Evolutionary conservation across 495 filamentous ascomycete genomes (phyloP), one percentile per base, ranked within the genome.

Genomic region (Aspergillus mulundensis): DNA sequence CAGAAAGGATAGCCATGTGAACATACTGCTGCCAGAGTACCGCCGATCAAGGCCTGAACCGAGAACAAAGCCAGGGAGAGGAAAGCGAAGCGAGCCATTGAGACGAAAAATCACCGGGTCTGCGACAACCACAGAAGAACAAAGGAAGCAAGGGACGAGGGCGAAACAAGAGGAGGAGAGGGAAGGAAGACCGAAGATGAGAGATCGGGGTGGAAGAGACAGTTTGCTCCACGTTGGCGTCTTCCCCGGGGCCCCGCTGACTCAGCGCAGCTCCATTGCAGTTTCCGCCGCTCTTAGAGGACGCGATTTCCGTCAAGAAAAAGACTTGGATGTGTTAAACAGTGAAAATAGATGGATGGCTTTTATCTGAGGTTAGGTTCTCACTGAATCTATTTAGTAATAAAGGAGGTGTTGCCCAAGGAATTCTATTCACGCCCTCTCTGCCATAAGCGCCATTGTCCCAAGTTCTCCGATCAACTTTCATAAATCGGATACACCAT

Each of bases 1-100:
- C 18, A 48, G 55, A 46, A 25, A n/a, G n/a, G 55, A 32, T 41
- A 58, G 54, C 47, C 40, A 3, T 16, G 14, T n/a, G 58, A 63
- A 79, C 85, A 70, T 81, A 88, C 86, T 55, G 78, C 78, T 48
- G 82, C 76, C 39, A 80, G 75, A 58, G 81, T 81, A 56, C 82
- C 81, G 60, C 83, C 83, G 58, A 79, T 77, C 56, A 85, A 75
- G 43, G 83, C 81, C 63, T 86, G 85, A 59, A 91, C 80, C 43
- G 86, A 84, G 65, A 90, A 75, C 45, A 91, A 71, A 52, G 83
- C 85, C 55, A 93, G 75, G 60, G 84, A 79, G 64, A 87, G 81
- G 67, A 87, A 83, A 74, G 83, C 83, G 67, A 85, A 78, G 70
- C 84, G 83, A 72, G 85, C 84, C 88, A 91, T 91, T 65, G 69